Base-by-base conservation (phyloP, 805 yeast genomes). In the Myxozyma melibiosi region DNA sequence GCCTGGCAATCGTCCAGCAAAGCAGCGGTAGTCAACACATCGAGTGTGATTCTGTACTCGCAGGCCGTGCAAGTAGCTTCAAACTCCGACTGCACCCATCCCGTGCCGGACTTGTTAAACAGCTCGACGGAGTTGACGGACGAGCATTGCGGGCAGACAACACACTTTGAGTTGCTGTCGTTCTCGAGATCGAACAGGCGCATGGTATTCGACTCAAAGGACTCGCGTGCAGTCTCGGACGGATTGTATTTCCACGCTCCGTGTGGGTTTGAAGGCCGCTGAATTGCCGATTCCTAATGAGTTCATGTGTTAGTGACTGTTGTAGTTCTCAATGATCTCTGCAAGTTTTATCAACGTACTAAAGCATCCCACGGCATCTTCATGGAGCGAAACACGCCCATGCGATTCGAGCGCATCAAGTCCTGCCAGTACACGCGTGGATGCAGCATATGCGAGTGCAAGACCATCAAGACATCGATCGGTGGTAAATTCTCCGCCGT, bases 391-490 rank as follows among this genome's bases (percentile, higher is more conserved):
- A 31, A 40, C 3, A 50, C 2, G 13, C 42, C 44, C 11, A 20
- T 40, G 4, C 47, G 34, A 9, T 20, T 22, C 3, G 46, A n/a
- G 1, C 56, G 43, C 5, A 38, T 25, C 22, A 63, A 56, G 35
- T 64, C 67, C 28, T 59, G 61, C 39, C 62, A 44, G 37, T 49
- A 62, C 13, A 44, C 47, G 11, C 44, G 42, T n/a, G 67, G 67
- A 48, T 62, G 62, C 40, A 64, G 54, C 56, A 62, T 46, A 34
- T 54, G 63, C 4, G 66, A 43, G 39, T 64, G 67, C 66, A 65
- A 64, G 11, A 64, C 57, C 67, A 64, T 64, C 16, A 64, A 55
- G 18, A 64, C 63, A 39, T 64, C 67, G 4, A 61, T 6, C 7
- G 66, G 65, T 16, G 65, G 63, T 40, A 62, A 25, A 16, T 30